Conservation (phyloP, 164 flowering plant species). For the Brasenia schreberi region DNA sequence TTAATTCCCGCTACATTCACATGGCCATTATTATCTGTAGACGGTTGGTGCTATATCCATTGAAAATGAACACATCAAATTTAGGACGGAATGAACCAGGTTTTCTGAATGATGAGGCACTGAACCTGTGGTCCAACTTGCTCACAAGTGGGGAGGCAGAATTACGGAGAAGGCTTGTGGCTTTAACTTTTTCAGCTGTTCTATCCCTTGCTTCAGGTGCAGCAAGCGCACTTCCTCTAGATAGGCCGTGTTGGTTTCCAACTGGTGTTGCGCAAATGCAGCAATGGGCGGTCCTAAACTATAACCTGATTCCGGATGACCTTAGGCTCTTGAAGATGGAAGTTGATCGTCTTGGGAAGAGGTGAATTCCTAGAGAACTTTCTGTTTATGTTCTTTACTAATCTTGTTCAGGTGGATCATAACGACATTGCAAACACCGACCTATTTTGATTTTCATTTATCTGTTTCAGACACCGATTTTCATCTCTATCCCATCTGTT, state of each 20-base stretch:
- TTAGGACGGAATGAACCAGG: conserved; percentile 9
- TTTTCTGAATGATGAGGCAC: conserved; percentile 13
- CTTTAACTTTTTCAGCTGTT: conserved; percentile 34
- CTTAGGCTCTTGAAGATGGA: conserved; percentile 33
- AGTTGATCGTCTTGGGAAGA: conserved; percentile 18
- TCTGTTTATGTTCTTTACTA: neutral
- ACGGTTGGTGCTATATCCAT: conserved; percentile 38
- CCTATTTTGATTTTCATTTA: neutral
- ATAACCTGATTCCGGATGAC: conserved; percentile 19
- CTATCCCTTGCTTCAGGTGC: conserved; percentile 14
- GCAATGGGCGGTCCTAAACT: conserved; percentile 45
- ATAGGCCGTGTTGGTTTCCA: conserved; percentile 35
- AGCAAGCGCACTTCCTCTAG: conserved; percentile 5
- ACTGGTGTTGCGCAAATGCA: conserved; percentile 67
- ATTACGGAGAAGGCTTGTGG: conserved; percentile 65
- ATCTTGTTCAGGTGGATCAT: neutral
- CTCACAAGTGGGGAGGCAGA: conserved; percentile 48
- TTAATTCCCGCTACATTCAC: conserved; percentile 53
- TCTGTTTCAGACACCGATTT: neutral
- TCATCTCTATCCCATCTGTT: neutral
- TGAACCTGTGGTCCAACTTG: conserved; percentile 36
- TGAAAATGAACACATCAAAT: conserved; percentile 24
- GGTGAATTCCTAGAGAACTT: conserved; percentile 22
- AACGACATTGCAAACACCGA: no score
- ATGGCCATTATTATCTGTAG: conserved; percentile 61